Evolutionary conservation across 169 alveolate species (phyloP), one percentile per base, ranked within the genome.

Genomic region (Plasmodium chabaudi): DNA sequence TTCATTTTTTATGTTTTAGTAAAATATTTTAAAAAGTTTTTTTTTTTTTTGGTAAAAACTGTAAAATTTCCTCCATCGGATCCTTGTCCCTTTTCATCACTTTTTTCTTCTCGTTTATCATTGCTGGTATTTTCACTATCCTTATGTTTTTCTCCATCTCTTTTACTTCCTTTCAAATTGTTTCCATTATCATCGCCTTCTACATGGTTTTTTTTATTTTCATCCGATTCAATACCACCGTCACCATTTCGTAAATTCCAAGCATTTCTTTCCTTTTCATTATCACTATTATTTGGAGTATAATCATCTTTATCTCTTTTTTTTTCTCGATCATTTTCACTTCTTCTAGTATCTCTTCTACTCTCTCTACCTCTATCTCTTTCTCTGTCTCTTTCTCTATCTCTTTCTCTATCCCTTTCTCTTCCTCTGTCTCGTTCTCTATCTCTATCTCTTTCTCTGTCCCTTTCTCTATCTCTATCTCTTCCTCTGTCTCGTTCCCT

Each of bases 391-490:
- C 57, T 53, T 65, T 67, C 82, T 65, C 67, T 39, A 46, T 12
- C 27, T 27, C 60, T n/a, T 39, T 73, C 65, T 59, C 88, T 34
- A 59, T 88, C 88, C 61, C 86, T 59, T 57, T 67, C 73, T 87
- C 10, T 64, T 82, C 56, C 79, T 90, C 92, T 75, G 68, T 87
- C 42, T 63, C 79, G 1, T 86, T 84, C 79, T 93, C 94, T 69
- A 69, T 93, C 74, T 87, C 93, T 39, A 67, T 93, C 63, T 57
- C 84, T 65, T 42, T 93, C 84, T 21, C 87, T 53, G 55, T 82
- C 89, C 70, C 92, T 53, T 44, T 88, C 68, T 27, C 27, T 49
- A 0, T 70, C 84, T 71, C 86, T 71, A 53, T 55, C 68, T 34
- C 51, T 71, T 23, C 21, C 25, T 9, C 42, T 17, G 2, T 63